phyloP scores from a whole-genome alignment of 2,329 filamentous ascomycete species.

The Diaporthe velutina region DNA sequence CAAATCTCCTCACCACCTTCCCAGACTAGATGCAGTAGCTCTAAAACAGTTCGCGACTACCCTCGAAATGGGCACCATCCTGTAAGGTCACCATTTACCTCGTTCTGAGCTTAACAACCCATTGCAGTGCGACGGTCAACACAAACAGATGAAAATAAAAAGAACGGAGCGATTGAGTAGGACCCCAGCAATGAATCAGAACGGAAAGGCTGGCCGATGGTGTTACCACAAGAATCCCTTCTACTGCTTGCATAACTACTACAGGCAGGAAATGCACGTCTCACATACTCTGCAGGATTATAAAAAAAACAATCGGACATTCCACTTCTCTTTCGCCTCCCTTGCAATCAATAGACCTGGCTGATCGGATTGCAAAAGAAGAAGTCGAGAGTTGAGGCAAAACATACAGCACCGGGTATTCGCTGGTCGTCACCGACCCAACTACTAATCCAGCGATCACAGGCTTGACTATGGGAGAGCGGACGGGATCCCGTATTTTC shows the following conservation, averaged over 20 bases:
- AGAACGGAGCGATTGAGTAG: background rate
- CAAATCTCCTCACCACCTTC: constrained; percentile 34
- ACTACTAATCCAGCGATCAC: background rate
- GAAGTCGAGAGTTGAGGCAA: background rate
- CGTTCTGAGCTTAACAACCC: background rate
- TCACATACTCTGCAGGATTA: too few species aligned
- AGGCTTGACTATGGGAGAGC: constrained; percentile 7
- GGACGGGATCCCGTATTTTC: constrained; percentile 14
- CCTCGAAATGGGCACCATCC: background rate
- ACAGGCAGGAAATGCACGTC: too few species aligned
- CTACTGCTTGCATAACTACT: too few species aligned
- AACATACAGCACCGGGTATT: constrained; percentile 22
- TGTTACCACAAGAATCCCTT: background rate
- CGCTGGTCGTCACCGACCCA: constrained; percentile 7
- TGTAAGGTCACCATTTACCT: background rate
- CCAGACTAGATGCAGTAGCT: constrained; percentile 9
- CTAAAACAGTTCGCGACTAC: too few species aligned
- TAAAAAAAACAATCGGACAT: background rate
- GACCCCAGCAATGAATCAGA: background rate
- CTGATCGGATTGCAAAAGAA: background rate
- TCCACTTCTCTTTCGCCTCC: background rate
- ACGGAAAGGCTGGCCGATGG: background rate
- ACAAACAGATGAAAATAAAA: background rate
- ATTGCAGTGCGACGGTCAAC: background rate
- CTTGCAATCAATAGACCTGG: too few species aligned